phyloP scores from a whole-genome alignment of 768 basidiomycete species.

The Strobilomyces echinocephalus region DNA sequence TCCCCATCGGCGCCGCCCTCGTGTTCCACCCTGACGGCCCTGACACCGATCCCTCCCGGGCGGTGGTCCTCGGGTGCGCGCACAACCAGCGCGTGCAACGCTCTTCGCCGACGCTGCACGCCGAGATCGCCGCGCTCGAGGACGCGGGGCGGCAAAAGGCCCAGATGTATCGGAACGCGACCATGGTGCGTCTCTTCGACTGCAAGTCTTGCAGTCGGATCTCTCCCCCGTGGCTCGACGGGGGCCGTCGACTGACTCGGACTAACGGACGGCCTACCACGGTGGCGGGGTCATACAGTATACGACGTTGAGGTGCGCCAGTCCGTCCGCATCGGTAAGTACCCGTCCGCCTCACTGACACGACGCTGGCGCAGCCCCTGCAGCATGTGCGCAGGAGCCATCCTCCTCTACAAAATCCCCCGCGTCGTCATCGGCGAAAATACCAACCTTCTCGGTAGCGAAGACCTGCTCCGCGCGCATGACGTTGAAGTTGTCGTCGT shows the following conservation, averaged over 20 bases:
- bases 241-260: no score
- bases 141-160: constrained; percentile 47
- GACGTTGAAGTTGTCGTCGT: constrained; percentile 54
- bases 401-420: constrained; percentile 59
- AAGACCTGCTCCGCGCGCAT: constrained; percentile 45
- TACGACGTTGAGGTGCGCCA: constrained; percentile 34
- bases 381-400: constrained; percentile 61
- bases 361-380: constrained; percentile 37
- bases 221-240: no score
- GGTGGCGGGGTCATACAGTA: constrained; percentile 22
- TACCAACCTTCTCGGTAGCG: constrained; percentile 47
- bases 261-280: not conserved
- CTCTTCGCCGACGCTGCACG: constrained; percentile 40
- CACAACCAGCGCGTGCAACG: constrained; percentile 46
- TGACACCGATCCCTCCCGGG: no score
- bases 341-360: not conserved
- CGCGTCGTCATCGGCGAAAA: constrained; percentile 67
- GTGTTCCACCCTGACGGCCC: no score
- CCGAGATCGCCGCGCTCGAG: constrained; percentile 48
- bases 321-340: no score
- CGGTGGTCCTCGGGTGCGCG: constrained; percentile 36
- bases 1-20: constrained; percentile 32
- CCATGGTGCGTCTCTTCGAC: constrained; percentile 9
- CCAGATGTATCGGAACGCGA: constrained; percentile 42
- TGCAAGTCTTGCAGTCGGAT: no score